These are phyloP conservation scores for Pseudisothecium myosuroides DNA, from an alignment of 225 moss, liverwort and hornwort species.

Conservation along the genomic window DNA sequence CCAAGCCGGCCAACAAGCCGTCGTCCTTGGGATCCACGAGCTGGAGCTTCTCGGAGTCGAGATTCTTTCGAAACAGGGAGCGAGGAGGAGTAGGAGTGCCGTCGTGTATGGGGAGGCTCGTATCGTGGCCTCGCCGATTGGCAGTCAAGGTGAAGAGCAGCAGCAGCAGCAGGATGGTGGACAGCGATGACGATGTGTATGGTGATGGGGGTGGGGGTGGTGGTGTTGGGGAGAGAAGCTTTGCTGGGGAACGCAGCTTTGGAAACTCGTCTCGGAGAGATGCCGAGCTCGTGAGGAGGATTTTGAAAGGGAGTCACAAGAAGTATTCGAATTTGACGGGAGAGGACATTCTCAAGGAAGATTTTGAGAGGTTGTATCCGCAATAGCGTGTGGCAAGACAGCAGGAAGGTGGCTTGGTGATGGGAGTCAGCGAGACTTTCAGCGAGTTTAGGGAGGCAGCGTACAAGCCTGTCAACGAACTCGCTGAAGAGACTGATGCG, in stretches of 20 bases:
- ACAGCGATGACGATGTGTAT: neutral
- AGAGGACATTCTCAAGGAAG: slow-evolving; percentile 22
- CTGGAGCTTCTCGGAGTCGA: neutral
- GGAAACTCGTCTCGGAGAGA: slow-evolving; percentile 29
- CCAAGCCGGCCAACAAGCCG: neutral
- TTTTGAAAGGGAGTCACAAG: slow-evolving; percentile 35
- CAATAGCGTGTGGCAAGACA: neutral
- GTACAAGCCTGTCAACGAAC: neutral
- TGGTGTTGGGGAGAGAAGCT: neutral
- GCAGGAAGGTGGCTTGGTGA: neutral
- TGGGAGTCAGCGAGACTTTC: neutral
- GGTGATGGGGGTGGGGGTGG: neutral
- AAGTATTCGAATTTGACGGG: slow-evolving; percentile 15
- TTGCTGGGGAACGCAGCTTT: slow-evolving; percentile 8
- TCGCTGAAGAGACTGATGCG: neutral
- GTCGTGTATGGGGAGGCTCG: slow-evolving; percentile 23
- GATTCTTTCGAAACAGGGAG: neutral
- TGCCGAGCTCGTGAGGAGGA: slow-evolving; percentile 24
- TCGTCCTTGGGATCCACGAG: neutral
- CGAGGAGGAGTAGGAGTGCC: neutral
- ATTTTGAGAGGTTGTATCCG: neutral
- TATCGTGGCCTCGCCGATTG: slow-evolving; percentile 13
- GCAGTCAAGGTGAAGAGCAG: slow-evolving; percentile 1
- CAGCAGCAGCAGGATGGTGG: neutral
- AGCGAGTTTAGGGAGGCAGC: neutral